Evolutionary conservation across 139 green algal genomes (phyloP), one percentile per base, ranked within the genome.

Genomic region (Chlorella sp.): DNA sequence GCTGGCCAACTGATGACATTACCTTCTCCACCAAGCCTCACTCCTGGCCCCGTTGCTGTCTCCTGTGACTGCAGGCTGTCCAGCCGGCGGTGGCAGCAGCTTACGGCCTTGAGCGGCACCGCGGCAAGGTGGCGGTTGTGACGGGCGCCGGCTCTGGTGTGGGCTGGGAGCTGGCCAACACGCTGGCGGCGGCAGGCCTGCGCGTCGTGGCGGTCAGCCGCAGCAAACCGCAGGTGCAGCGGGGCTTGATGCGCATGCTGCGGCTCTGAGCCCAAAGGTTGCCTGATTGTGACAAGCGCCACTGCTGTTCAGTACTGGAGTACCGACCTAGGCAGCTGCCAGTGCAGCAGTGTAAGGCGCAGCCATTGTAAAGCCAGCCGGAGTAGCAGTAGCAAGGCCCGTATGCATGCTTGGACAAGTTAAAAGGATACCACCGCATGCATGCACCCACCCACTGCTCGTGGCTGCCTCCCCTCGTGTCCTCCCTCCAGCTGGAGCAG

Each of bases 141-240:
- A 97, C 93, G 1, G 95, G 95, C 4, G 95, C 95, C 0, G 94
- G 89, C 15, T 93, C 91, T 0, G 95, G 93, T 38, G 95, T 97
- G 39, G 95, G 95, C 39, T 93, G 93, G 88, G 93, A 91, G 0
- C 84, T 92, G 3, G 94, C 91, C 57, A 86, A 92, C 71, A 85
- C 85, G 9, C 88, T 97, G 47, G 92, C 89, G 7, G 41, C 65
- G 17, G 90, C 88, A 67, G 94, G 95, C 23, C 83, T 97, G 87
- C 91, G 94, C 0, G 93, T 98, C 21, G 94, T 97, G 57, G 95
- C 94, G 1, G 89, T 97, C 20, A 94, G 94, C 20, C 85, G 93
- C 65, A 90, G 93, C 17, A 89, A 92, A 56, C 91, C 95, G 36
- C 76, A 82, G 76, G 76, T 82, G 76, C 70, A 60, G 18, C 70